Base-by-base conservation (phyloP, 345 rosid genomes). In the Populus davidiana region DNA sequence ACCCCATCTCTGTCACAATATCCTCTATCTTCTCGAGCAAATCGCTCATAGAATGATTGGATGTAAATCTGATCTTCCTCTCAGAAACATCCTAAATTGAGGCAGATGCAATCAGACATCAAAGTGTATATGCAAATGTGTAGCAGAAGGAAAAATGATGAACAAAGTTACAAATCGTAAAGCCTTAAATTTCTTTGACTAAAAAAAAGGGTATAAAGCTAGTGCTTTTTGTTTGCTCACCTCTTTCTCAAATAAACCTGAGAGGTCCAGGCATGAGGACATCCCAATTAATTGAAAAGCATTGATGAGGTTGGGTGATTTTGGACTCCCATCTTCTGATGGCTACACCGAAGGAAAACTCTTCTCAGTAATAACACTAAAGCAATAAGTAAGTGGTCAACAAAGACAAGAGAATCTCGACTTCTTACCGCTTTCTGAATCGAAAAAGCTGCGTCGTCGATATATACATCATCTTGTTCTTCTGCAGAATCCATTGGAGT, bases 271-370 rank as follows among this genome's bases (percentile, higher is more conserved):
- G 81, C 87, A 90, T 31, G 98, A 95, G 54, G 98, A 93, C 99
- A 95, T 95, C 80, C 99, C 99, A 21, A 95, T 95, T 65, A 93
- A 83, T 82, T 95, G 96, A 84, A 95, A 95, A 76, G 98, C 99
- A 72, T 93, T 92, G 79, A 95, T 91, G 29, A 85, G 75, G 54
- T 82, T 84, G 36, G 93, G 92, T 4, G 90, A 90, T 78, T 83
- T 85, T 5, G 90, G 89, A 69, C 86, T 87, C 72, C 73, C 89
- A 27, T 79, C 86, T 76, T 86, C 91, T 23, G 77, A 80, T 79
- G 89, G 81, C 98, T 92, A 77, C 63, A 78, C 47, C 74, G 43
- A 62, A 71, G 69, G 50, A n/a, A 80, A 11, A 54, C 29, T 69
- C 52, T 33, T 41, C 16, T 61, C 14, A 35, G 72, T 76, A 44